Base-by-base conservation (phyloP, 176 grass and related monocot species). In the Oryza coarctata region DNA sequence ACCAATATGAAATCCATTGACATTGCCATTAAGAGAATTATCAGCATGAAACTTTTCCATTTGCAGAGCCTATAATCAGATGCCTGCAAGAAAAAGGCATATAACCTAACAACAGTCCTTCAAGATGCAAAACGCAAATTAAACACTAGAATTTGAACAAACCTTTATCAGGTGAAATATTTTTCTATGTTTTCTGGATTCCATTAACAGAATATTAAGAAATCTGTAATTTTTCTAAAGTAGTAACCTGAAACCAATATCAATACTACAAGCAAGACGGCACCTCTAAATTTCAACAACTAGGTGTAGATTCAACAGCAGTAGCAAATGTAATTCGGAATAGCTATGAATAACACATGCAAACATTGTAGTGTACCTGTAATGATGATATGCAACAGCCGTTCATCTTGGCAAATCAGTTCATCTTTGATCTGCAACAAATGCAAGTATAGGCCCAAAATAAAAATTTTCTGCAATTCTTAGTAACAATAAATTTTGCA, bases 251-350 rank as follows among this genome's bases (percentile, higher is more conserved):
- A n/a, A 35, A 74, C 13, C 30, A 38, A 33, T 85, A 70, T 49
- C 6, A 38, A 41, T 60, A 68, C 26, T 70, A 26, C 57, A 76
- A 80, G 76, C 68, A 41, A 73, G 57, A 73, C 18, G 17, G 73
- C 0, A 1, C 20, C 65, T 85, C 33, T 58, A 82, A 58, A 52
- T 81, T 85, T 89, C 50, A 63, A 70, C 33, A 65, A 39, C 26
- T 0, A 60, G 29, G 33, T 50, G 64, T 18, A 55, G 23, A 81
- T 52, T 71, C 61, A 71, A 87, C 13, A 49, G 25, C 8, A 36
- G 4, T 41, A 36, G 65, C 70, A 40, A 15, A 32, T 75, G 0
- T 65, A 81, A 31, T 43, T 57, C 73, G 7, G 4, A 15, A 11
- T 8, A 65, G 18, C 3, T 49, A 7, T 25, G 5, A 70, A 64